Evolutionary conservation across 2,329 filamentous ascomycete genomes (phyloP).

Genomic region (Elsinoe ampelina): DNA sequence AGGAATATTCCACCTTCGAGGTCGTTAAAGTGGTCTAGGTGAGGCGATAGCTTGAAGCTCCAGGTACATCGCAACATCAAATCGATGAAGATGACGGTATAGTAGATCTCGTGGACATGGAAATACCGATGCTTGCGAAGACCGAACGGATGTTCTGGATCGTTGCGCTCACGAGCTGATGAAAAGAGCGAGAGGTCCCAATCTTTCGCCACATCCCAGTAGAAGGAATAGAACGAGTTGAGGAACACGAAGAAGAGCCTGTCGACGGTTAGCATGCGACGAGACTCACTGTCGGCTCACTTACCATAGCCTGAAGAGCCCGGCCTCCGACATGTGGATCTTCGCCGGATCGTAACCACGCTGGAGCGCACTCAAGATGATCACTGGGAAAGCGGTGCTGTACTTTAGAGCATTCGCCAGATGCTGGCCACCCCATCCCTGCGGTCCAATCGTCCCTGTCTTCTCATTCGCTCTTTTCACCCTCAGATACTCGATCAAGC

Average conservation of each 20-base stretch:
- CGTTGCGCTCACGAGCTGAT: conserved; percentile 45
- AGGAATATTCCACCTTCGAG: conserved; percentile 82
- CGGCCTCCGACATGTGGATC: conserved; percentile 46
- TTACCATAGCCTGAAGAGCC: conserved; percentile 47
- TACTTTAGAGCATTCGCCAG: conserved; percentile 94
- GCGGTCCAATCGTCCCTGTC: conserved; percentile 31
- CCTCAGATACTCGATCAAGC: conserved; percentile 75
- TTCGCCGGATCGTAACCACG: conserved; percentile 48
- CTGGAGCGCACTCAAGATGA: conserved; percentile 68
- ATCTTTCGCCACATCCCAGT: conserved; percentile 94
- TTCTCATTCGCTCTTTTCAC: conserved; percentile 51
- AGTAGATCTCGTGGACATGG: conserved; percentile 66
- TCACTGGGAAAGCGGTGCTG: conserved; percentile 84
- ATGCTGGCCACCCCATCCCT: conserved; percentile 74
- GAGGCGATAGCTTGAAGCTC: conserved; percentile 76
- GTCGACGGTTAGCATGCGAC: conserved; percentile 20
- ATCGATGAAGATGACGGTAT: conserved; percentile 68
- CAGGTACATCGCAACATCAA: conserved; percentile 79
- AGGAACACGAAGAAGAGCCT: conserved; percentile 67
- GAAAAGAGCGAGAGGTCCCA: conserved; percentile 83
- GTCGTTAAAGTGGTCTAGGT: conserved; percentile 74
- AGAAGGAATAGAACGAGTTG: conserved; percentile 93
- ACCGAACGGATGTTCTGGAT: conserved; percentile 63
- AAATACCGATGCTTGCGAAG: conserved; percentile 68
- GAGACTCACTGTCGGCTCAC: conserved; percentile 15